A percentile compares a stretch with the other conserved stretches of the same genome.
These are phyloP conservation scores for Podaxis sp. DNA, from an alignment of 768 basidiomycete species.

Conservation along the genomic window DNA sequence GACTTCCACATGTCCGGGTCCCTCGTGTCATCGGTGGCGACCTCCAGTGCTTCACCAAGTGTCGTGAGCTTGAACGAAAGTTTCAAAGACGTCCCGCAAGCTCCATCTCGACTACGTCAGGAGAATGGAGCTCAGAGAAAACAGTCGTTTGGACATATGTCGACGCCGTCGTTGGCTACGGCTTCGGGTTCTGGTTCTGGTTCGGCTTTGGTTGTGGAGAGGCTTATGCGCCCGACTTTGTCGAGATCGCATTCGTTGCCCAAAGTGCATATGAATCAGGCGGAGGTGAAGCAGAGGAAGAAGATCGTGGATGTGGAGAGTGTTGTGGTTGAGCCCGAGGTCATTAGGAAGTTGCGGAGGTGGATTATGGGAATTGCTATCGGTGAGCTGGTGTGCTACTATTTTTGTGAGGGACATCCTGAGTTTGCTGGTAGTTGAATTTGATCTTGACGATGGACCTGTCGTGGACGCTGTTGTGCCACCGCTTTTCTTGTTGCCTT, in stretches of 20 bases:
- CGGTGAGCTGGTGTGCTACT: constrained; percentile 35
- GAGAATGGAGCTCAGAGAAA: background rate
- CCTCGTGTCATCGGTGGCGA: background rate
- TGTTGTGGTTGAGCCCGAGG: constrained; percentile 46
- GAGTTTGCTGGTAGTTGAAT: constrained; percentile 52
- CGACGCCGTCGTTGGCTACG: background rate
- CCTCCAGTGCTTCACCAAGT: background rate
- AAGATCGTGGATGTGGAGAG: constrained; percentile 32
- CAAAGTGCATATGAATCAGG: constrained; percentile 23
- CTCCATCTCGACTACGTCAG: background rate
- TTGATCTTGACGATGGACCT: constrained; percentile 86
- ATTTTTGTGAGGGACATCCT: constrained; percentile 1
- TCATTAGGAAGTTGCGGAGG: constrained; percentile 45
- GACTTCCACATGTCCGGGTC: background rate
- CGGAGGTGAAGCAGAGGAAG: constrained; percentile 24
- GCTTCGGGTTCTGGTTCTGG: background rate
- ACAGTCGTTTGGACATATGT: background rate
- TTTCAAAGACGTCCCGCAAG: background rate
- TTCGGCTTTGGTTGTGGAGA: background rate
- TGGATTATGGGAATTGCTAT: constrained; percentile 70
- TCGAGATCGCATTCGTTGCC: constrained; percentile 47
- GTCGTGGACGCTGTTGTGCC: constrained; percentile 70
- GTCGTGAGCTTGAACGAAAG: background rate
- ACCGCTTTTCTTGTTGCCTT: constrained; percentile 53
- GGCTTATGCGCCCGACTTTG: constrained; percentile 13